These are phyloP conservation scores for Wickerhamomyces hampshirensis DNA, from an alignment of 805 yeast species.

Conservation along the genomic window DNA sequence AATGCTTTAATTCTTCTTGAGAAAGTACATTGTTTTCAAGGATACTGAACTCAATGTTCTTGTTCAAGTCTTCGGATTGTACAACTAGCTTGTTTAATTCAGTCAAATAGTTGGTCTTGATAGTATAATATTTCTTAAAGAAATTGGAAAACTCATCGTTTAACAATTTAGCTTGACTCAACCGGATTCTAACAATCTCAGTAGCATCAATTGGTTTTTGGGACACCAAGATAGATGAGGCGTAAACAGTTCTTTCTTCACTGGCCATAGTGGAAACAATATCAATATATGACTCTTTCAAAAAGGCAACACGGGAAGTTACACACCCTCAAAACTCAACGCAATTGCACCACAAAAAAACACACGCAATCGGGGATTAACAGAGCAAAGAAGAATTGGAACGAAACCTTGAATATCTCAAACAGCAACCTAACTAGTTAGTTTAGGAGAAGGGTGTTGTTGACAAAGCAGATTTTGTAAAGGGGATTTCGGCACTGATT, in stretches of 20 bases:
- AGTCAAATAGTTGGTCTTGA: slow-evolving; percentile 20
- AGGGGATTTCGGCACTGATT: too few species aligned
- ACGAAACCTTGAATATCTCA: too few species aligned
- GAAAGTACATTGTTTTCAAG: slow-evolving; percentile 36
- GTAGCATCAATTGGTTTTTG: slow-evolving; percentile 56
- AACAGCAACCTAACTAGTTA: too few species aligned
- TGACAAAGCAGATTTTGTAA: too few species aligned
- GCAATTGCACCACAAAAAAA: too few species aligned
- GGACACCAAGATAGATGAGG: slow-evolving; percentile 36
- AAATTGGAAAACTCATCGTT: slow-evolving; percentile 60
- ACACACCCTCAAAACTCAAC: too few species aligned
- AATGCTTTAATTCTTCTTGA: slow-evolving; percentile 43
- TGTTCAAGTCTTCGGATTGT: slow-evolving; percentile 27
- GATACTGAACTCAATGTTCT: slow-evolving; percentile 28
- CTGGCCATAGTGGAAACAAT: slow-evolving; percentile 10
- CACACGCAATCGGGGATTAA: too few species aligned
- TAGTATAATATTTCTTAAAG: slow-evolving; percentile 39
- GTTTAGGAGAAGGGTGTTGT: too few species aligned
- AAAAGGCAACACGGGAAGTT: too few species aligned
- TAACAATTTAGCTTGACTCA: slow-evolving; percentile 46
- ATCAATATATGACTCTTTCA: too few species aligned
- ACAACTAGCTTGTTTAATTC: slow-evolving; percentile 19
- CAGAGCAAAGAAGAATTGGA: too few species aligned
- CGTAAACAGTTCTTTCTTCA: slow-evolving; percentile 31
- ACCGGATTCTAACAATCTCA: slow-evolving; percentile 53